phyloP scores from a whole-genome alignment of 1,284 basidiomycete genomes.

The Leccinum cinnamomeum region DNA sequence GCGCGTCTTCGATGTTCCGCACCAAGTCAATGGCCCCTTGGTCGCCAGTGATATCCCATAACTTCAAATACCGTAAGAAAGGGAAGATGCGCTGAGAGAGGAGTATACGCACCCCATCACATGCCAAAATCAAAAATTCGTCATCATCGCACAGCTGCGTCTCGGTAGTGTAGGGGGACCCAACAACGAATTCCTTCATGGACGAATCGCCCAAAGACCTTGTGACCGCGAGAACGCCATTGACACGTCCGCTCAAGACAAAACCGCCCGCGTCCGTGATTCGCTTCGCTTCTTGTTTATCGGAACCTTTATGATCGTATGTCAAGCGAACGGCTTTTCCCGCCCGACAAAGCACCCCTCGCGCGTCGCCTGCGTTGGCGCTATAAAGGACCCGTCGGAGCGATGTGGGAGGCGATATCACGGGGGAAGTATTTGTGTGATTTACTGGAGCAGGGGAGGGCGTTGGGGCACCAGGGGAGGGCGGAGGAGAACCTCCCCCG shows the following conservation, averaged over 20 bases:
- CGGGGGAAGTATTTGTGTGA: conserved; percentile 30
- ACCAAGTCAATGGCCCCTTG: conserved; percentile 91
- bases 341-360: conserved; percentile 84
- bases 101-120: conserved; percentile 82
- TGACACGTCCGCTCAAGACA: conserved; percentile 98
- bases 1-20: conserved; percentile 73
- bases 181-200: conserved; percentile 99
- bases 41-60: conserved; percentile 97
- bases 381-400: conserved; percentile 85
- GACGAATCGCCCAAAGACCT: conserved; percentile 94
- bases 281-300: conserved; percentile 95
- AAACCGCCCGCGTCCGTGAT: conserved; percentile 98
- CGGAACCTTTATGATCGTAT: conserved; percentile 98
- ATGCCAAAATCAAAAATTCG: conserved; percentile 94
- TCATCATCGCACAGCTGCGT: conserved; percentile 89
- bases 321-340: conserved; percentile 93
- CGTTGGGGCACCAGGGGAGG: conserved; percentile 26
- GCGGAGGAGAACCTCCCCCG: conserved; percentile 43
- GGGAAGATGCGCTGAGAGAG: not conserved
- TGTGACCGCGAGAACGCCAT: conserved; percentile 96
- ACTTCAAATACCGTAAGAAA: conserved; percentile 47
- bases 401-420: conserved; percentile 48
- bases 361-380: conserved; percentile 95
- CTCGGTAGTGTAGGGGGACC: conserved; percentile 97
- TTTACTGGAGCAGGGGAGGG: conserved; percentile 17